Base-by-base conservation (phyloP, 306 rosid genomes). In the Oxytropis ochrocephala region DNA sequence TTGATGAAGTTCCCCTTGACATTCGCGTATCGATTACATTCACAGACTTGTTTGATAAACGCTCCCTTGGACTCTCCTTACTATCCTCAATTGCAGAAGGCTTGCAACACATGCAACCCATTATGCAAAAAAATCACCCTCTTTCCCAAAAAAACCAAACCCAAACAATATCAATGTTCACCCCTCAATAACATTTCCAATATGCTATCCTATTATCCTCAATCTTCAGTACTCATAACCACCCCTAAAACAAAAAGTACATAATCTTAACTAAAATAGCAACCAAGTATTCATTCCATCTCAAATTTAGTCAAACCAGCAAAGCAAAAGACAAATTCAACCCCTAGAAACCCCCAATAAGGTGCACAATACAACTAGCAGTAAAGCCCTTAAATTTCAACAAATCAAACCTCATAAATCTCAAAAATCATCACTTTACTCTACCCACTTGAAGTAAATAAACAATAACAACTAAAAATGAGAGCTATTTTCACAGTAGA, bases 21-120 rank as follows among this genome's bases (percentile, higher is more conserved):
- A 68, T 85, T 59, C 73, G 82, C 7, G 67, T 70, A 29, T 88
- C 96, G 4, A 81, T 66, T 1, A 88, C 75, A 12, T 81, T 69
- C 84, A 88, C 75, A 12, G 83, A 69, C 84, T 91, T 94, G 77
- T 69, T 86, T 0, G 94, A 67, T 56, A 88, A 54, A 53, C 87
- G 83, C 82, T 94, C 97, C 72, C 95, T 81, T 9, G 98, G 98
- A 77, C 96, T 91, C 75, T 94, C 98, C 80, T 85, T 90, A 80
- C 96, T 87, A 63, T 94, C 98, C 80, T 94, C 98, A 72, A 94
- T 90, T 62, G 97, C 96, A 78, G 89, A 94, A 78, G 98, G 95
- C 86, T 88, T 94, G 88, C 97, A 85, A 67, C 84, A 88, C 68
- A 80, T 36, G 80, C 97, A 68, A 82, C 98, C 98, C 98, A 94